These are phyloP conservation scores for Canna indica DNA, from an alignment of 176 grass and related monocot genomes.

Conservation along the genomic window DNA sequence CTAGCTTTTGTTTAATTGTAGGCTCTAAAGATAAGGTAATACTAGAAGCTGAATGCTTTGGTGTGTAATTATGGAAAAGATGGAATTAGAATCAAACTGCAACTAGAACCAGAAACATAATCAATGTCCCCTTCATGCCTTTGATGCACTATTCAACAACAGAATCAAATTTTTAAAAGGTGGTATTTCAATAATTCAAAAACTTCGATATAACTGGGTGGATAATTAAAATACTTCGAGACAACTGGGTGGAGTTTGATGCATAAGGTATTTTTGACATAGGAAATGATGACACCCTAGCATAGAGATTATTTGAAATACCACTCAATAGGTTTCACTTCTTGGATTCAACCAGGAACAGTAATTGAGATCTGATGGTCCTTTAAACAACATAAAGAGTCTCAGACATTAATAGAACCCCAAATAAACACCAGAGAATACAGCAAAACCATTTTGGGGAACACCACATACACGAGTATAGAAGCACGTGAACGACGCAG, in stretches of 20 bases:
- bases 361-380: not conserved
- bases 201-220: no score
- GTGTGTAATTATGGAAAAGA: not conserved
- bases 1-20: not conserved
- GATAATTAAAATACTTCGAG: not conserved
- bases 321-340: not conserved
- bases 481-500: not conserved
- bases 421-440: not conserved
- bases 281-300: not conserved
- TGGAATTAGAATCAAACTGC: not conserved
- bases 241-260: not conserved
- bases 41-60: not conserved
- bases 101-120: not conserved
- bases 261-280: not conserved
- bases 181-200: not conserved
- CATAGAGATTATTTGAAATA: not conserved
- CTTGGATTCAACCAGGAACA: conserved; percentile 5
- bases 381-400: no score
- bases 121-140: not conserved
- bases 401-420: not conserved
- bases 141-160: not conserved
- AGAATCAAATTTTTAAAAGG: not conserved
- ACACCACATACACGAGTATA: not conserved
- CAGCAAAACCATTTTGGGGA: not conserved
- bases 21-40: not conserved